Percentiles rank a stretch among this genome's conserved stretches.
Evolutionary conservation across 371 early-diverging fungal genomes (phyloP).

Genomic region (Mortierella sp.): DNA sequence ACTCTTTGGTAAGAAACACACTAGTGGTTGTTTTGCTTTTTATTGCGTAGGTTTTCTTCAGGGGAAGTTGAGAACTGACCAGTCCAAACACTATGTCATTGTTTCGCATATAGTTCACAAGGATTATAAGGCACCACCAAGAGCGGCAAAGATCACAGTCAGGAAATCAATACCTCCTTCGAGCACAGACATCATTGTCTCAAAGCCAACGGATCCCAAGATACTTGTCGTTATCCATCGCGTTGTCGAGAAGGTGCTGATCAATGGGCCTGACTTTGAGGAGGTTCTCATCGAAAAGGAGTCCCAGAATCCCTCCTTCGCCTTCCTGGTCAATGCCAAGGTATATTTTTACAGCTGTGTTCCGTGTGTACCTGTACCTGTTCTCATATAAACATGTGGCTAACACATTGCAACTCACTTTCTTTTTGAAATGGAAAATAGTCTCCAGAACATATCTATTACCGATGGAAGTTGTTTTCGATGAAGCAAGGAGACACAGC

Average conservation of each 20-base stretch:
- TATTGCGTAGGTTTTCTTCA: not conserved
- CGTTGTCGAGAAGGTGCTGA: conserved; percentile 84
- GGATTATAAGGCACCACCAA: conserved; percentile 46
- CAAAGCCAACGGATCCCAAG: conserved; percentile 72
- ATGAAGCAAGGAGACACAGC: conserved; percentile 89
- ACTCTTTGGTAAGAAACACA: conserved; percentile 73
- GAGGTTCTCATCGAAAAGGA: conserved; percentile 75
- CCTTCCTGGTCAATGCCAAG: conserved; percentile 79
- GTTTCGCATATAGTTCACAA: conserved; percentile 30
- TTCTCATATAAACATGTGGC: not conserved
- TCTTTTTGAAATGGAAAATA: conserved; percentile 23
- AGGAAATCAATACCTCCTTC: conserved; percentile 50
- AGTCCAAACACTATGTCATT: not conserved
- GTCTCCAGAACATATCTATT: conserved; percentile 88
- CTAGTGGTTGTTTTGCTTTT: not conserved
- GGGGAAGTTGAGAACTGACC: not conserved
- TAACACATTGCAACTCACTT: not conserved
- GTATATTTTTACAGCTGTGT: conserved; percentile 58
- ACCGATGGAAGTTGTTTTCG: conserved; percentile 93
- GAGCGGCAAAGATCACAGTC: conserved; percentile 25
- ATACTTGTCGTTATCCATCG: conserved; percentile 84
- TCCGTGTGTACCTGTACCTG: not conserved
- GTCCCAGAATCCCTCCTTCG: conserved; percentile 73
- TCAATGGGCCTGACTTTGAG: conserved; percentile 86
- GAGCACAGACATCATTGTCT: conserved; percentile 76